phyloP scores from a whole-genome alignment of 441 rosid species.

The Hura crepitans region DNA sequence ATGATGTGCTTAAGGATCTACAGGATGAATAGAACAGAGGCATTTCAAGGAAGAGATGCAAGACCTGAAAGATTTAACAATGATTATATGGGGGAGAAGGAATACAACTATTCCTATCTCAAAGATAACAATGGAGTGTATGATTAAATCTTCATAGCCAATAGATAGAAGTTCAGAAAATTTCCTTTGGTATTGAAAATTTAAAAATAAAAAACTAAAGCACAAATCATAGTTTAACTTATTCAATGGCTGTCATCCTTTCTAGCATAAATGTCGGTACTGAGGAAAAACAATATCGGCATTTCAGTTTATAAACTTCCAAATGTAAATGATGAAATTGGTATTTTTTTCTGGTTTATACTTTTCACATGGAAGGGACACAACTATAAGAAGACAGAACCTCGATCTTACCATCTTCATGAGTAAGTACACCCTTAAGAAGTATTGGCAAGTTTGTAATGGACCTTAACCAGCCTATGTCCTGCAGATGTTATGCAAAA shows the following conservation, averaged over 20 bases:
- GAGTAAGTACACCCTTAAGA: constrained; percentile 71
- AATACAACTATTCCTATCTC: neutral
- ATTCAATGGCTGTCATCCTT: neutral
- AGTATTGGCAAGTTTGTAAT: constrained; percentile 70
- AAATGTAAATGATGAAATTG: neutral
- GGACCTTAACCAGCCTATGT: constrained; percentile 70
- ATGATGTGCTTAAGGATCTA: neutral
- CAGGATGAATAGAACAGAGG: neutral
- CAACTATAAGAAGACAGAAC: constrained; percentile 16
- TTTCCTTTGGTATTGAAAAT: neutral
- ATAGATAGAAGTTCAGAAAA: neutral
- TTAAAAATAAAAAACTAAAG: neutral
- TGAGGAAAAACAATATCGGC: neutral
- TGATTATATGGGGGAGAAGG: neutral
- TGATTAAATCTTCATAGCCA: neutral
- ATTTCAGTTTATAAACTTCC: neutral
- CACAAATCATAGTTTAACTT: neutral
- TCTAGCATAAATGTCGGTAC: too few species aligned
- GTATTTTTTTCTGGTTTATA: neutral
- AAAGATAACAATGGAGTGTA: neutral
- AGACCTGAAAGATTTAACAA: neutral
- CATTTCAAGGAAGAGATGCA: neutral
- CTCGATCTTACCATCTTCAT: constrained; percentile 65
- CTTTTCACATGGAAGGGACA: neutral
- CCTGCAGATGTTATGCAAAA: constrained; percentile 37